Evolutionary conservation across 73 alveolate species (phyloP).

Genomic region (Strombidium stylifer): DNA sequence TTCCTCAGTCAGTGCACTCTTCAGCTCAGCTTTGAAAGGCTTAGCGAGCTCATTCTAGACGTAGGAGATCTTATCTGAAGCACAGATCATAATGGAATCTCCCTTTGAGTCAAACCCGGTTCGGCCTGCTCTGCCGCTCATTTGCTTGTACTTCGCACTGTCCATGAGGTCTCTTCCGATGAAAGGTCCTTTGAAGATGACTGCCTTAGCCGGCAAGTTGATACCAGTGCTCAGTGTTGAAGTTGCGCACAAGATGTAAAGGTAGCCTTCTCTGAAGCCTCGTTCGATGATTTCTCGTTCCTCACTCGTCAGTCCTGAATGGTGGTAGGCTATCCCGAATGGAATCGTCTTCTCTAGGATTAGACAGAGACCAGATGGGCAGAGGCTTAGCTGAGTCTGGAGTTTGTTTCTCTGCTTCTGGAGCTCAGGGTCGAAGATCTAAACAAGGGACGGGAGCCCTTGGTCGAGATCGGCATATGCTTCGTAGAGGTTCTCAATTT

Average conservation of each 20-base stretch:
- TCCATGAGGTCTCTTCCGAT: slow-evolving; percentile 60
- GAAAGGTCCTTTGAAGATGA: slow-evolving; percentile 57
- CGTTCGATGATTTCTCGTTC: slow-evolving; percentile 68
- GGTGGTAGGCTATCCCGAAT: slow-evolving; percentile 78
- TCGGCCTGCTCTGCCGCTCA: slow-evolving; percentile 88
- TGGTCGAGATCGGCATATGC: too few species aligned
- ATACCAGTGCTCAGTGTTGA: slow-evolving; percentile 82
- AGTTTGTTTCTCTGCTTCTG: background rate
- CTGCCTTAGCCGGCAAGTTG: slow-evolving; percentile 74
- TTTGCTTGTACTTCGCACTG: slow-evolving; percentile 59
- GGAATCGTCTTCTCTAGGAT: slow-evolving; percentile 55
- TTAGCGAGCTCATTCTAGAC: slow-evolving; percentile 5
- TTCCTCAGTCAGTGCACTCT: slow-evolving; percentile 24
- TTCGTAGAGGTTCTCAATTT: too few species aligned
- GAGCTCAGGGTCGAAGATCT: slow-evolving; percentile 2
- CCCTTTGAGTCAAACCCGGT: slow-evolving; percentile 67
- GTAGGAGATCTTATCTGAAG: background rate
- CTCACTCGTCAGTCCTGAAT: slow-evolving; percentile 72
- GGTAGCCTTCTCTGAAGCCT: slow-evolving; percentile 51
- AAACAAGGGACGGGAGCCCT: too few species aligned
- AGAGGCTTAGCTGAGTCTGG: slow-evolving; percentile 6
- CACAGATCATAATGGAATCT: slow-evolving; percentile 59
- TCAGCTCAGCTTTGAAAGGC: slow-evolving; percentile 20
- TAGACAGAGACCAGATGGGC: slow-evolving; percentile 53
- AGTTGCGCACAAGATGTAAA: slow-evolving; percentile 56